Evolutionary conservation across 495 filamentous ascomycete species (phyloP), one percentile per base, ranked within the genome.

Genomic region (Podospora appendiculata): DNA sequence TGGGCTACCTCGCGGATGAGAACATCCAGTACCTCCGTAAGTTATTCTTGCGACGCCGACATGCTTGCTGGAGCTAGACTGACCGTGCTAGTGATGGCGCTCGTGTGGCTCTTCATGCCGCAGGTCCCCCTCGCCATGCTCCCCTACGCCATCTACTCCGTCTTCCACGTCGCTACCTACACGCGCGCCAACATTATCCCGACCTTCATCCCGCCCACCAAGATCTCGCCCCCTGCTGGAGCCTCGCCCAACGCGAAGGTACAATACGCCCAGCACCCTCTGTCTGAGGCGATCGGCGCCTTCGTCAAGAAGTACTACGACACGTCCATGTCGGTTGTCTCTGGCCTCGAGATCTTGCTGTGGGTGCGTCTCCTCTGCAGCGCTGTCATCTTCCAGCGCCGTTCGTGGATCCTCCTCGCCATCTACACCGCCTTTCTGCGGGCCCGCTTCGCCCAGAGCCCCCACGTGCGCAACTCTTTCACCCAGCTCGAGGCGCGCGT

Each of bases 231-330:
- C 12, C 45, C 68, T 6, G 62, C 73, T 9, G 76, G 72, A 35
- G 69, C 80, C 34, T 79, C 82, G 47, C 81, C 86, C n/a, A 65
- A 70, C 47, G 79, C 82, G 47, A 84, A 83, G 65, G 74, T 83
- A 16, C 77, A 79, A 51, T 73, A 74, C 59, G 81, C 80, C 65
- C 74, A 82, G 54, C 85, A 84, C 60, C 76, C 86, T 34, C 63
- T 88, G 19, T 81, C 87, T 13, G 89, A 96, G 50, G 81, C 75
- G 53, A 95, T 98, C 65, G 89, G 89, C 46, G 74, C 75, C 54
- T 98, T 98, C 64, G 90, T 98, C 68, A 98, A 96, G 81, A 82
- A 91, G 66, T 95, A 97, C 78, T 97, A 97, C 64, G 94, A 97
- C 67, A 70, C 79, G 44, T 84, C 85, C 58, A 93, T 93, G 88